Conservation (phyloP, 306 rosid genomes). For the Dryas octopetala region DNA sequence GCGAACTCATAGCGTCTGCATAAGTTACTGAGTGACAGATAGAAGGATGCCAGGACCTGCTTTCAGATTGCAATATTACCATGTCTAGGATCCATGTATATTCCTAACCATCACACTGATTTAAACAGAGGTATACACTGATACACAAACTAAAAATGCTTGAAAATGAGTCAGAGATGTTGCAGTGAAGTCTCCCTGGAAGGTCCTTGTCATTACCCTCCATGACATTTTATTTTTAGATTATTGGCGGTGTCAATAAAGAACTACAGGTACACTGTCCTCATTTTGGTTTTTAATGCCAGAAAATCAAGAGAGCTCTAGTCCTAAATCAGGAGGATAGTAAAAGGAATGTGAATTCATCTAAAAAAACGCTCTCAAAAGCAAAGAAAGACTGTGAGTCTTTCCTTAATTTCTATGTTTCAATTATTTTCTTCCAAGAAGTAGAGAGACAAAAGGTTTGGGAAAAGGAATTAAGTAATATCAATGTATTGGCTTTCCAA, state of each 20-base stretch:
- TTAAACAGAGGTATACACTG: not conserved
- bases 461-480: not conserved
- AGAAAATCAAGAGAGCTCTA: not conserved
- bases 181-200: not conserved
- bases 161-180: not conserved
- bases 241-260: not conserved
- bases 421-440: not conserved
- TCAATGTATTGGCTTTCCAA: not conserved
- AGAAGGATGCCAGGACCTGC: not conserved
- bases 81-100: not conserved
- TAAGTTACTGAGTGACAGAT: not conserved
- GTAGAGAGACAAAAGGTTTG: not conserved
- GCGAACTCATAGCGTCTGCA: not conserved
- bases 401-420: not conserved
- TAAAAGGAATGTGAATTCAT: not conserved
- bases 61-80: not conserved
- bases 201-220: not conserved
- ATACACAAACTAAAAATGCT: not conserved
- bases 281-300: not conserved
- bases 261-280: not conserved
- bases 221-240: not conserved
- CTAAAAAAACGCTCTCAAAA: not conserved
- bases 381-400: not conserved
- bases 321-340: not conserved
- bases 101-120: not conserved